Evolutionary conservation across 2,329 filamentous ascomycete species (phyloP).

Genomic region (Shiraia sp.): DNA sequence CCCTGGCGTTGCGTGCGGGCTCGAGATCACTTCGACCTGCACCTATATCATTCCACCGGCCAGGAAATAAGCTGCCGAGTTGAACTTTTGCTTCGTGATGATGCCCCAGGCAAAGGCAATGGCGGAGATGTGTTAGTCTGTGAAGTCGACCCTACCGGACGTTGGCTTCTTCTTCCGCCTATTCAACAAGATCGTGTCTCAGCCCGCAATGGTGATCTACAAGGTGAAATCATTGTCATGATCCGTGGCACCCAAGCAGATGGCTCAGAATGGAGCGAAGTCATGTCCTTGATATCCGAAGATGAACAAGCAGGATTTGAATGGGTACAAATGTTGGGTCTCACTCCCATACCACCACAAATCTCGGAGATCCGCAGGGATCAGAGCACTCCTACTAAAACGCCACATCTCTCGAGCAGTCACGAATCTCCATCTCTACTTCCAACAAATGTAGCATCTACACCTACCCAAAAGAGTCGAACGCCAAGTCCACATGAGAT

Average conservation of each 20-base stretch:
- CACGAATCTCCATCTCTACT: slow-evolving; percentile 60
- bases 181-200: slow-evolving; percentile 75
- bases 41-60: slow-evolving; percentile 83
- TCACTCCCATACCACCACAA: slow-evolving; percentile 63
- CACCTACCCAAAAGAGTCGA: slow-evolving; percentile 43
- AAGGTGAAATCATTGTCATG: slow-evolving; percentile 82
- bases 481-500: slow-evolving; percentile 58
- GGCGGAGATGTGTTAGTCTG: slow-evolving; percentile 88
- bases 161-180: slow-evolving; percentile 91
- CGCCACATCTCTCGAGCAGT: slow-evolving; percentile 48
- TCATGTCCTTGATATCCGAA: slow-evolving; percentile 76
- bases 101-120: slow-evolving; percentile 66
- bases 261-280: slow-evolving; percentile 76
- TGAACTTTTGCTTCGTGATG: slow-evolving; percentile 84
- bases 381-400: slow-evolving; percentile 56
- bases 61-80: slow-evolving; percentile 88
- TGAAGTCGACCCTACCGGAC: slow-evolving; percentile 76
- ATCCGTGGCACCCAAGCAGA: slow-evolving; percentile 70
- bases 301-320: slow-evolving; percentile 78
- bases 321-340: slow-evolving; percentile 86
- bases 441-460: slow-evolving; percentile 38
- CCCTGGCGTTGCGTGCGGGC: slow-evolving; percentile 80
- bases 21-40: slow-evolving; percentile 86
- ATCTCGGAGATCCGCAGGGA: slow-evolving; percentile 53
- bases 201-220: slow-evolving; percentile 73